These are phyloP conservation scores for Corymbia maculata DNA, from an alignment of 345 rosid species.

Conservation along the genomic window DNA sequence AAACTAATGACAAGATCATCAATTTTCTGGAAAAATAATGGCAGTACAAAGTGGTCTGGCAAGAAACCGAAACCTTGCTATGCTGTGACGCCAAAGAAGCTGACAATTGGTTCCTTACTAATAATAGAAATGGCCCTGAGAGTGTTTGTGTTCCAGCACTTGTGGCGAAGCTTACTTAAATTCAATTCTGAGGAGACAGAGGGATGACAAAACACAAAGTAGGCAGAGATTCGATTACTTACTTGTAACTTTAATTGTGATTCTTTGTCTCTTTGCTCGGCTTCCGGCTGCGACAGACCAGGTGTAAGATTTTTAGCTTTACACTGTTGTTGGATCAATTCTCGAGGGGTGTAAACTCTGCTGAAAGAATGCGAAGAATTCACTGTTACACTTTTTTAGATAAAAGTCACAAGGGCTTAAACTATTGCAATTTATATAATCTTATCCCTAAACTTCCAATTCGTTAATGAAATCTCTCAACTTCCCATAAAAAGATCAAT, in stretches of 20 bases:
- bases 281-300: background rate
- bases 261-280: background rate
- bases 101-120: background rate
- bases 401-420: background rate
- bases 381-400: background rate
- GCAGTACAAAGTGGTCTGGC: background rate
- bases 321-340: background rate
- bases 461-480: too few species aligned
- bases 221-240: background rate
- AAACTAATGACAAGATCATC: background rate
- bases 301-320: background rate
- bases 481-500: too few species aligned
- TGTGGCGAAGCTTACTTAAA: background rate
- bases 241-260: background rate
- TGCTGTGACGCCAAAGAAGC: background rate
- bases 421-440: background rate
- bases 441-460: background rate
- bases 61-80: background rate
- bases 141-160: background rate
- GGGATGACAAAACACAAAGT: background rate
- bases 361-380: background rate
- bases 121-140: background rate
- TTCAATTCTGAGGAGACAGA: background rate
- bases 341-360: background rate
- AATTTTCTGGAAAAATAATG: background rate